Base-by-base conservation (phyloP, 2,329 filamentous ascomycete species). In the Phaeophleospora eucalypticola region DNA sequence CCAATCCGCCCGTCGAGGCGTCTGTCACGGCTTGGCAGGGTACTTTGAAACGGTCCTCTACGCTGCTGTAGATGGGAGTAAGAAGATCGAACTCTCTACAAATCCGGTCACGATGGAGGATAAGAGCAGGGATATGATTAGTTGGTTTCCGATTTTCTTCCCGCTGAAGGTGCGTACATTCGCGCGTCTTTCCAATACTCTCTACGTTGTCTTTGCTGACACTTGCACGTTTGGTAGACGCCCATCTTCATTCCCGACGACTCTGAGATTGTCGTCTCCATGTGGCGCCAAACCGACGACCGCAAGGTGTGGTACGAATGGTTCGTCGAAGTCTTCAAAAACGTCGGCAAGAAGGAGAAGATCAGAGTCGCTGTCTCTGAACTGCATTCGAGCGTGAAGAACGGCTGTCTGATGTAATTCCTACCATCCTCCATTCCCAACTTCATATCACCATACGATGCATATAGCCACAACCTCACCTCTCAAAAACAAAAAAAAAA, bases 81-180 rank as follows among this genome's bases (percentile, higher is more conserved):
- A 71, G 1, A 83, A 81, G 58, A 81, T 96, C 3, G 91, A 97
- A 71, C 78, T 98, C 49, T 95, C 89, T 62, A 98, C 87, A 3
- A 86, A 95, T 61, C 94, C 93, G 0, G 86, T 95, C 54, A 87
- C 85, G 21, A 97, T 98, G 70, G 88, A 93, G 46, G 73, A 74
- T 47, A 97, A 97, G 79, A 95, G 89, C 75, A 86, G 86, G 64
- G 90, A 94, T 60, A 98, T 98, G 94, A 95, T 96, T 54, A 95
- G 88, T 45, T 98, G 93, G 93, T 98, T 98, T 66, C 93, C 93
- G 1, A 97, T 98, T 21, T 96, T 91, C 72, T 98, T 98, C 65
- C 93, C 94, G 0, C 72, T 98, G 12, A 95, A 93, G 82, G 89
- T 90, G 74, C 62, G 79, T 65, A 41, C 4, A 19, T 7, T 24